Percentiles rank a stretch among this genome's conserved stretches.
phyloP scores from a whole-genome alignment of 164 flowering plant genomes.

The Brasenia schreberi region DNA sequence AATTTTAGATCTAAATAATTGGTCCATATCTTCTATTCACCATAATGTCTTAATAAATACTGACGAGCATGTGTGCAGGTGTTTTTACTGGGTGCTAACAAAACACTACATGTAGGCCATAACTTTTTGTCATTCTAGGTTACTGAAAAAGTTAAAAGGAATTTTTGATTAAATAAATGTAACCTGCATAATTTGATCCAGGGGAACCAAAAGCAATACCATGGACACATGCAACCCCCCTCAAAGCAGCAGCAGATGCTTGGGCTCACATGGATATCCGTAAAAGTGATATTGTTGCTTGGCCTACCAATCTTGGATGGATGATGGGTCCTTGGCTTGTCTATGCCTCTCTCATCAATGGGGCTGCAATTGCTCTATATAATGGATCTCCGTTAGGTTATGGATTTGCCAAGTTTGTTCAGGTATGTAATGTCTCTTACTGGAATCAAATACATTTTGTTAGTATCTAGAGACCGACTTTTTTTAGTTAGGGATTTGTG shows the following conservation, averaged over 20 bases:
- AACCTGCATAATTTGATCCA: constrained; percentile 21
- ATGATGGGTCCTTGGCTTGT: constrained; percentile 99
- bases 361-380: constrained; percentile 84
- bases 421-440: constrained; percentile 27
- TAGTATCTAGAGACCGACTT: too few species aligned
- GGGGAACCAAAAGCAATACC: constrained; percentile 98
- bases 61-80: too few species aligned
- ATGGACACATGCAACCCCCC: constrained; percentile 77
- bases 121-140: too few species aligned
- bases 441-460: too few species aligned
- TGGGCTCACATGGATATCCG: constrained; percentile 95
- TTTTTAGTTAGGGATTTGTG: too few species aligned
- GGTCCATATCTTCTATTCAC: too few species aligned
- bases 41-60: too few species aligned
- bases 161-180: too few species aligned
- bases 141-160: too few species aligned
- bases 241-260: constrained; percentile 95
- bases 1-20: too few species aligned
- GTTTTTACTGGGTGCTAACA: too few species aligned
- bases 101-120: too few species aligned
- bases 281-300: constrained; percentile 71
- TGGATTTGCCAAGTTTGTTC: constrained; percentile 91
- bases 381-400: constrained; percentile 90
- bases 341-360: constrained; percentile 79
- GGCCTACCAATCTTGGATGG: constrained; percentile 99